Base-by-base conservation (phyloP, 2,329 filamentous ascomycete genomes). In the Colletotrichum somersetense region DNA sequence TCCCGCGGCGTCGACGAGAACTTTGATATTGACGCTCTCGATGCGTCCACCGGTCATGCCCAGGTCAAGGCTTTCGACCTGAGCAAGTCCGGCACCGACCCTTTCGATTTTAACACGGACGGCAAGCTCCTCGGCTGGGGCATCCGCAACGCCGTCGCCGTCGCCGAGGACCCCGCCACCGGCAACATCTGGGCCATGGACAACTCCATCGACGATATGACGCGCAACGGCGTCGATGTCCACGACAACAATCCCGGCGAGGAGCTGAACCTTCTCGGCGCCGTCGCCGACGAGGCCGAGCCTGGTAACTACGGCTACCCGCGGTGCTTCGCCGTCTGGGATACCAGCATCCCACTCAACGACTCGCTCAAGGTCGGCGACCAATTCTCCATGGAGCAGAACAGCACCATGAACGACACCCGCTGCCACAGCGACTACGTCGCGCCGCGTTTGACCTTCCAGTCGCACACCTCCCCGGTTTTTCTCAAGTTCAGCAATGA, bases 191-290 rank as follows among this genome's bases (percentile, higher is more conserved):
- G 85, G 82, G 84, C 83, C 23, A 91, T 94, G 10, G 92, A 94
- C 80, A 94, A 94, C 80, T 91, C 89, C 2, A 89, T 89, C 11
- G 92, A 94, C 79, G 80, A 92, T 48, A 84, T 93, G 20, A 80
- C 81, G 18, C 86, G 92, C 42, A 80, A 85, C 59, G 88, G 87
- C 12, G 75, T 84, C n/a, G 89, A 92, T 72, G 86, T 93, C 56
- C 89, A 92, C 75, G 79, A 88, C 72, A 85, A 92, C 76, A 94
- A 94, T 76, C 92, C 92, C 0, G 92, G 86, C 20, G 92, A 94
- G 77, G 91, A 94, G 80, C 81, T 95, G 79, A 94, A 94, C 80
- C 93, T 89, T 78, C 89, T 92, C 72, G 92, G 92, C 4, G 87
- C 85, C 69, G 82, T 93, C 58, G 18, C 80, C 56, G 82, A 83